A percentile compares a stretch with the other conserved stretches of the same genome.
Conservation (phyloP, 2,329 filamentous ascomycete species). For the Eutypa lata region DNA sequence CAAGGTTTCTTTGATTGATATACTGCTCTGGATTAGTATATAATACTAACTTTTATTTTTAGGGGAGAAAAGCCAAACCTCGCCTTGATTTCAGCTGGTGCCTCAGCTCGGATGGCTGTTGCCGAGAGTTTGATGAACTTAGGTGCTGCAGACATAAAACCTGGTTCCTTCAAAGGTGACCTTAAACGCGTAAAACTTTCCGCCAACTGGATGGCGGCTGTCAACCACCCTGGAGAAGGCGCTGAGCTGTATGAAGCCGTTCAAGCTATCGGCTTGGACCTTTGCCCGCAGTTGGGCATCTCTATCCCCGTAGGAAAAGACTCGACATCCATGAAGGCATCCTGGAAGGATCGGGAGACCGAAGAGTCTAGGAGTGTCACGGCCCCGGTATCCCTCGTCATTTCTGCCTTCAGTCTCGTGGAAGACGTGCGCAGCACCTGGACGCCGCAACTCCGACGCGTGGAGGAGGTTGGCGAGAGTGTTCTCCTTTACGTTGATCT, state of each 20-base stretch:
- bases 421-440: constrained; percentile 81
- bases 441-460: constrained; percentile 82
- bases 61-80: constrained; percentile 43
- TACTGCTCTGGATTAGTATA: neutral
- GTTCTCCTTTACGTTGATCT: constrained; percentile 90
- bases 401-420: constrained; percentile 86
- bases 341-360: constrained; percentile 73
- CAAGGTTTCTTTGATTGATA: no score
- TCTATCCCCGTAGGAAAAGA: constrained; percentile 97
- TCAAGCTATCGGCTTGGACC: constrained; percentile 84
- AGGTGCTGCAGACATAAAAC: constrained; percentile 61
- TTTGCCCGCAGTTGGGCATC: constrained; percentile 86
- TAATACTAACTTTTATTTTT: neutral
- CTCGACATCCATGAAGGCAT: constrained; percentile 98
- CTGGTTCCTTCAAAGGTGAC: constrained; percentile 52
- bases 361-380: constrained; percentile 79
- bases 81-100: constrained; percentile 83
- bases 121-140: constrained; percentile 92
- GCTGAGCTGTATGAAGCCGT: constrained; percentile 92
- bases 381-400: constrained; percentile 84
- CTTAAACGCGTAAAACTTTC: constrained; percentile 81
- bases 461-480: constrained; percentile 86
- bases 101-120: constrained; percentile 94
- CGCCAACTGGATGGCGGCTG: constrained; percentile 99
- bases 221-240: constrained; percentile 86